phyloP scores from a whole-genome alignment of 2,329 filamentous ascomycete genomes.

The Fusarium pseudocircinatum region DNA sequence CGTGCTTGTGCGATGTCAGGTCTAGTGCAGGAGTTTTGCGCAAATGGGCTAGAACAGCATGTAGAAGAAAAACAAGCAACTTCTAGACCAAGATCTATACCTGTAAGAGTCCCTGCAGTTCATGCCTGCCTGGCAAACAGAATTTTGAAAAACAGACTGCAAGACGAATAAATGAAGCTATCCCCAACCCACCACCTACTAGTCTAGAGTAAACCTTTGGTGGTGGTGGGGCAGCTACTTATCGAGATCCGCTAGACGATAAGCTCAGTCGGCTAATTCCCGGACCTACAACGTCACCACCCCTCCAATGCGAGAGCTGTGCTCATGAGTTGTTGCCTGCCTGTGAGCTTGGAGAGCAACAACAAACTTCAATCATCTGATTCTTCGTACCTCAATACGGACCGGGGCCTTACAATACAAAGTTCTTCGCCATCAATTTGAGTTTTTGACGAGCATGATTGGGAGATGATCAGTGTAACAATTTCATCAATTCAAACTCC shows the following conservation, averaged over 20 bases:
- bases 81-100: not conserved
- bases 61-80: not conserved
- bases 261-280: conserved; percentile 26
- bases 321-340: conserved; percentile 35
- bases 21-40: not conserved
- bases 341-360: conserved; percentile 25
- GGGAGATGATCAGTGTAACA: conserved; percentile 4
- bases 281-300: conserved; percentile 35
- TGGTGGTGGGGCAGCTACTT: conserved; percentile 22
- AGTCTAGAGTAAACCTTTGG: not conserved
- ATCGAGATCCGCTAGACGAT: conserved; percentile 17
- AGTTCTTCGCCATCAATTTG: not conserved
- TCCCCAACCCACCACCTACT: conserved; percentile 10
- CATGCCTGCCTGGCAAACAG: no score
- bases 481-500: conserved; percentile 10
- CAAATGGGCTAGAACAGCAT: not conserved
- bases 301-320: conserved; percentile 30
- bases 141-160: not conserved
- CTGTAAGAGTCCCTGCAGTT: no score
- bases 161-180: conserved; percentile 10
- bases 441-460: conserved; percentile 13
- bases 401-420: not conserved
- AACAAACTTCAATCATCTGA: conserved; percentile 4
- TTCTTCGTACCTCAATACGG: not conserved
- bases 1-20: not conserved